Evolutionary conservation across 192 early-diverging fungal genomes (phyloP), one percentile per base, ranked within the genome.

Genomic region (Chytriomyces sp.): DNA sequence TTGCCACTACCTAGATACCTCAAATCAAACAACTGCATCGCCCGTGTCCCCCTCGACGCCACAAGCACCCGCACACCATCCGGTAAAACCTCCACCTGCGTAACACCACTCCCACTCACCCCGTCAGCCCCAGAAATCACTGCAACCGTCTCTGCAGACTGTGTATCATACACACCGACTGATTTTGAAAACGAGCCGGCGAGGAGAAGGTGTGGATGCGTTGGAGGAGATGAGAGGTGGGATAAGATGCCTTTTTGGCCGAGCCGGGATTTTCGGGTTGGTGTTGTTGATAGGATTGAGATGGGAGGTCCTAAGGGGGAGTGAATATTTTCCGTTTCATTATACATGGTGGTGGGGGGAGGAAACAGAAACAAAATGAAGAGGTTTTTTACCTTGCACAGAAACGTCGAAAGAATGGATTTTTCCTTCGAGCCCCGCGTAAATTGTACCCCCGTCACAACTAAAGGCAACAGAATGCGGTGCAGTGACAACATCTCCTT

Each of bases 231-330:
- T 11, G 53, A 11, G 24, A 73, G 53, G 45, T 45, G 28, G 16
- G 71, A 73, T 35, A 73, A 18, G 7, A 73, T 60, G 28, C 71
- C 71, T 11, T 63, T 61, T 63, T 73, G 71, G 16, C 61, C 60
- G 10, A 24, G 60, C 3, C 7, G 16, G 3, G 60, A 61, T 44
- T 63, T 63, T 16, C 71, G 53, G 2, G 71, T 73, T 11, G 60
- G 60, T 4, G 57, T 73, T 7, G 71, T 73, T 10, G 26, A 13
- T 6, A 73, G 9, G 28, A 46, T 18, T 20, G 71, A 44, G 61
- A 63, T n/a, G 7, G 71, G 71, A 35, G 35, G 35, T 35, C 35
- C 35, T n/a, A n/a, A n/a, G n/a, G n/a, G n/a, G n/a, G n/a, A n/a
- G n/a, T n/a, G n/a, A n/a, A n/a, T n/a, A n/a, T n/a, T n/a, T n/a